These are phyloP conservation scores for Biancaea sappan DNA, from an alignment of 306 rosid species.

Conservation along the genomic window DNA sequence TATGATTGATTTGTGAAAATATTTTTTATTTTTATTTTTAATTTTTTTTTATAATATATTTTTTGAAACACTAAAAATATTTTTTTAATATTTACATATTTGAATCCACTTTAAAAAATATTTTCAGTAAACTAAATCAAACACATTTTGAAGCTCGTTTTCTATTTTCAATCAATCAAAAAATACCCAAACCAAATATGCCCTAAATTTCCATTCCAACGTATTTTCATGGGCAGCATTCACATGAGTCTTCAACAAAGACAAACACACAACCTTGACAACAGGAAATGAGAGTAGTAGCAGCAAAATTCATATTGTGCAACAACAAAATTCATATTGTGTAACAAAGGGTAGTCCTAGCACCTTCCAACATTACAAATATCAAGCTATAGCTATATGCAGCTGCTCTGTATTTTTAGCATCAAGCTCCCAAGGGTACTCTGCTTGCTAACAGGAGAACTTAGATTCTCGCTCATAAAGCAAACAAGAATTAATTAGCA, in stretches of 20 bases:
- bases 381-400: conserved; percentile 25
- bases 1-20: too few relatives aligned
- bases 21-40: too few relatives aligned
- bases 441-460: conserved; percentile 60
- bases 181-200: too few relatives aligned
- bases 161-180: too few relatives aligned
- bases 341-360: conserved; percentile 11
- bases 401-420: conserved; percentile 25
- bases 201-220: too few relatives aligned
- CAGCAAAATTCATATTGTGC: conserved; percentile 28
- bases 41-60: too few relatives aligned
- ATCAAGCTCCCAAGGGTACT: neutral
- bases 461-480: conserved; percentile 49
- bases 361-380: conserved; percentile 39
- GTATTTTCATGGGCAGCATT: too few relatives aligned
- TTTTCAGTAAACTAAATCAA: too few relatives aligned
- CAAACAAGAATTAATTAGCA: conserved; percentile 44
- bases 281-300: neutral
- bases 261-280: neutral
- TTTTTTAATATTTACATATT: too few relatives aligned
- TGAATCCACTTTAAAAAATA: too few relatives aligned
- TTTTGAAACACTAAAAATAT: too few relatives aligned
- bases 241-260: conserved; percentile 7
- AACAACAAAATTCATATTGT: neutral
- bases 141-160: too few relatives aligned